Evolutionary conservation across 495 filamentous ascomycete genomes (phyloP), one percentile per base, ranked within the genome.

Genomic region (Bombardia bombarda): DNA sequence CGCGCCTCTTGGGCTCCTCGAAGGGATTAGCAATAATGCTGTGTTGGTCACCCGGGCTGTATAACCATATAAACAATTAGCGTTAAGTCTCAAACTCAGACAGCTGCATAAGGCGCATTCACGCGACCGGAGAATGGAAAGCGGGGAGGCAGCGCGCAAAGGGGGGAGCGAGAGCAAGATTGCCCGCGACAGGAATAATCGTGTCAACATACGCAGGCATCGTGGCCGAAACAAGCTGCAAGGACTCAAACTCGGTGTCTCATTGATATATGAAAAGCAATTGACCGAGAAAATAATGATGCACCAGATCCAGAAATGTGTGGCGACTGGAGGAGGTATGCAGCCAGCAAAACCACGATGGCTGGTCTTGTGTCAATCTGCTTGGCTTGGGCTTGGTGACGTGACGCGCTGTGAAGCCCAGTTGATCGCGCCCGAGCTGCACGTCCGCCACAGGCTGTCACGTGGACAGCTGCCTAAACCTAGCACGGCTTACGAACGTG

Each of bases 41-140:
- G 69, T 92, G 84, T 67, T 92, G 86, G 60, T 90, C 86, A 51
- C 86, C 87, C 50, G 82, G 78, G 53, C 88, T 93, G 59, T 45
- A 50, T 24, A 24, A 45, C 7, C 7, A 46, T 19, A 14, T 7
- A 13, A 30, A 37, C 44, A 55, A 58, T 70, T 36, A 57, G 51
- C 42, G 16, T 38, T 45, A 9, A 6, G 25, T 14, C 19, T 38
- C 17, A 23, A 25, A 13, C 17, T 12, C 7, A 20, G 13, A 17
- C 22, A 13, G 6, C n/a, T n/a, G n/a, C n/a, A n/a, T n/a, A n/a
- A n/a, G n/a, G n/a, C n/a, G n/a, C n/a, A n/a, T n/a, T n/a, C n/a
- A n/a, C n/a, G n/a, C n/a, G n/a, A n/a, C n/a, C n/a, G 3, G 7
- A 6, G 10, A 7, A 21, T 14, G 7, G 32, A 25, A 25, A 16